Percentiles rank a stretch among this genome's conserved stretches.
Evolutionary conservation across 345 rosid genomes (phyloP).

Genomic region (Eucalyptus tenuipes): DNA sequence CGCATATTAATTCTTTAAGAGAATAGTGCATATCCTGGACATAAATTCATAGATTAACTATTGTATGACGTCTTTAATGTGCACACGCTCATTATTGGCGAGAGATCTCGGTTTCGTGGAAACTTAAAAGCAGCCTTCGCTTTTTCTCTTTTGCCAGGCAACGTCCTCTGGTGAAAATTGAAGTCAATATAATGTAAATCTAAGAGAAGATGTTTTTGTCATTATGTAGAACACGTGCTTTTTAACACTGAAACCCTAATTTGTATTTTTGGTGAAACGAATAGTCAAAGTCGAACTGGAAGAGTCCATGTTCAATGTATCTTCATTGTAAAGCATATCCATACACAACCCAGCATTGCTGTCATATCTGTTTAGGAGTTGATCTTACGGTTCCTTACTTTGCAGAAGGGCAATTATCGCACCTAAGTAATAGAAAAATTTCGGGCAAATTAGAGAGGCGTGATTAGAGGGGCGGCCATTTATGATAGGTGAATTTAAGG

Average conservation of each 20-base stretch:
- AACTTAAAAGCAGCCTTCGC: neutral
- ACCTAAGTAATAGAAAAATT: neutral
- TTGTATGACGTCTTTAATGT: neutral
- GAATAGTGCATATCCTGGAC: neutral
- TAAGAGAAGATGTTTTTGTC: neutral
- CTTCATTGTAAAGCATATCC: neutral
- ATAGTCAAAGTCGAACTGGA: neutral
- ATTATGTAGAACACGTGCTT: neutral
- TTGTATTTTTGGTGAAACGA: neutral
- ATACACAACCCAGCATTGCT: neutral
- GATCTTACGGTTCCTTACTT: neutral
- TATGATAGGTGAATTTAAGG: neutral
- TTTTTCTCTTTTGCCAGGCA: neutral
- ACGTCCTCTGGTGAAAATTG: neutral
- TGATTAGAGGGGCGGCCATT: rapidly evolving
- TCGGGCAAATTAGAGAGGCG: neutral
- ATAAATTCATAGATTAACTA: neutral
- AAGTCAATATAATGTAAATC: neutral
- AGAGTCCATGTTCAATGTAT: neutral
- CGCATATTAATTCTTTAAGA: neutral
- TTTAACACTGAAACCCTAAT: neutral
- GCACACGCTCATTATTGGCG: neutral
- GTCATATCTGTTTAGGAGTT: neutral
- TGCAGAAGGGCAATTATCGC: neutral
- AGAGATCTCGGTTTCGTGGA: neutral